A percentile compares a stretch with the other conserved stretches of the same genome.
Evolutionary conservation across 345 rosid genomes (phyloP).

Genomic region (Physaria fendleri): DNA sequence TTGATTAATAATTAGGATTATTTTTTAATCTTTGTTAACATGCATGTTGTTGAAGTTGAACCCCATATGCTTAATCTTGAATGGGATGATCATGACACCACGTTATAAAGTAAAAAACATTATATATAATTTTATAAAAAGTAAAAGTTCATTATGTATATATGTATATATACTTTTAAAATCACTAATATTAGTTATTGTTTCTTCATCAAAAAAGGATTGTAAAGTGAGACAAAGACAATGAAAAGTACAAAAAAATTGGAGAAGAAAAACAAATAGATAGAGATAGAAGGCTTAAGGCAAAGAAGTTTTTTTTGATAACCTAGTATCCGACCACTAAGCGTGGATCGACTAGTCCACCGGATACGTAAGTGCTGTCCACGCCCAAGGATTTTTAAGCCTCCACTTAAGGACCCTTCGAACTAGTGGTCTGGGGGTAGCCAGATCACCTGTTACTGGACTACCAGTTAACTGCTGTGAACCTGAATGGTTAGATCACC

Average conservation of each 20-base stretch:
- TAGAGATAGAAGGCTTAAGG: not conserved
- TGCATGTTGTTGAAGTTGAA: conserved; percentile 2
- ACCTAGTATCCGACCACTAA: too few relatives aligned
- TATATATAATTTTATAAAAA: not conserved
- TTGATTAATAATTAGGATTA: not conserved
- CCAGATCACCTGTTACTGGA: too few relatives aligned
- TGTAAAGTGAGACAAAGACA: not conserved
- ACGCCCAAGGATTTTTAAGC: too few relatives aligned
- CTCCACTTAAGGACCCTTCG: too few relatives aligned
- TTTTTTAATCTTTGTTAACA: not conserved
- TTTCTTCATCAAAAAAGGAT: not conserved
- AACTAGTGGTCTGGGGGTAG: too few relatives aligned
- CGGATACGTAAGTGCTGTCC: too few relatives aligned
- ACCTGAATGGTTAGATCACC: too few relatives aligned
- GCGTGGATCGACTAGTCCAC: too few relatives aligned
- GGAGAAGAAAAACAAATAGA: not conserved
- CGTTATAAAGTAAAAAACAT: not conserved
- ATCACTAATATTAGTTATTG: not conserved
- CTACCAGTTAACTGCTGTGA: too few relatives aligned
- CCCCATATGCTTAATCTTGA: conserved; percentile 5
- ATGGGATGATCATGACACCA: conserved; percentile 12
- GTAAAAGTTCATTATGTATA: not conserved
- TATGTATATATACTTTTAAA: not conserved
- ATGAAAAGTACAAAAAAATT: not conserved
- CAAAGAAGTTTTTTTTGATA: too few relatives aligned